phyloP scores from a whole-genome alignment of 1,284 basidiomycete genomes.

The Thelephora terrestris region DNA sequence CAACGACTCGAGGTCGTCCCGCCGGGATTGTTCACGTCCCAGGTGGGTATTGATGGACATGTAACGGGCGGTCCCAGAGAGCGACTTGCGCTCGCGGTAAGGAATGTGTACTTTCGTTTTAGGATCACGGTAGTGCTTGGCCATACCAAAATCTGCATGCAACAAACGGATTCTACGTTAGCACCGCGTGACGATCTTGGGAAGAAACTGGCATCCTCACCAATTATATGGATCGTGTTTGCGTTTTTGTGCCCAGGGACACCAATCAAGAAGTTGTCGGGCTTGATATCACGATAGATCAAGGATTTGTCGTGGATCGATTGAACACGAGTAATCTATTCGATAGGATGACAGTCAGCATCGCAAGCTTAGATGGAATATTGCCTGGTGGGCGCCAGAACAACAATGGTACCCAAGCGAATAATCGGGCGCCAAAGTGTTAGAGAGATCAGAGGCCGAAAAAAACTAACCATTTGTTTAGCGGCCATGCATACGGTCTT shows the following conservation, averaged over 20 bases:
- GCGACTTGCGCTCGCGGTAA: constrained; percentile 89
- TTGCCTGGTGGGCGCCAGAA: too few relatives aligned
- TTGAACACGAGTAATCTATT: constrained; percentile 79
- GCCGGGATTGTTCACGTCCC: constrained; percentile 88
- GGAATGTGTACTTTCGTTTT: constrained; percentile 97
- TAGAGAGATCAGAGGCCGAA: neutral
- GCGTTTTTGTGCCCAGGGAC: constrained; percentile 81
- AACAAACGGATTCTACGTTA: neutral
- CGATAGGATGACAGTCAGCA: neutral
- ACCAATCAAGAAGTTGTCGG: constrained; percentile 94
- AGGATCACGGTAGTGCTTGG: constrained; percentile 94
- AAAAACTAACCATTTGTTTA: constrained; percentile 77
- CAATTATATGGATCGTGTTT: constrained; percentile 32
- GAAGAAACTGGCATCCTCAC: constrained; percentile 24
- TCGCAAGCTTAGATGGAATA: too few relatives aligned
- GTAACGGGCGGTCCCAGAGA: constrained; percentile 88
- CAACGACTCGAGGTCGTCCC: constrained; percentile 91
- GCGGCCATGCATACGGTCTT: constrained; percentile 98
- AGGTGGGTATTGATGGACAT: constrained; percentile 98
- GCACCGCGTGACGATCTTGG: constrained; percentile 14
- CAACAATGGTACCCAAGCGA: neutral
- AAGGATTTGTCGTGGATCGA: constrained; percentile 96
- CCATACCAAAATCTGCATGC: constrained; percentile 85
- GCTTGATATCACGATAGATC: constrained; percentile 97
- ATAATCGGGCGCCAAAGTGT: neutral